Percentiles rank a stretch among this genome's conserved stretches.
phyloP scores from a whole-genome alignment of 75 land plant species.

The Picea glauca region DNA sequence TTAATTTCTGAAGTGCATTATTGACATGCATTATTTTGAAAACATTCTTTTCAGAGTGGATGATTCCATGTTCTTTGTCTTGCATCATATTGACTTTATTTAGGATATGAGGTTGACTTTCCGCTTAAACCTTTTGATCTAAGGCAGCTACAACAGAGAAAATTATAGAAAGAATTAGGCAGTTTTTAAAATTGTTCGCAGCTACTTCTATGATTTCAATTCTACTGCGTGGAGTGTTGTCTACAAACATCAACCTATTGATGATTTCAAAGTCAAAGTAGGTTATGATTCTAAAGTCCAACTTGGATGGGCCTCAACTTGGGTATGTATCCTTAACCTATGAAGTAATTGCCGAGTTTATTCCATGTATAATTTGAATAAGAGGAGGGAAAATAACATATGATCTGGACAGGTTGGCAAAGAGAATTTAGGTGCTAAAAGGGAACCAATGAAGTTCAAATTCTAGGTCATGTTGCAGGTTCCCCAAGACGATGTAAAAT shows the following conservation, averaged over 20 bases:
- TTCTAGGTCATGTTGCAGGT: slow-evolving; percentile 94
- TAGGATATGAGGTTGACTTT: neutral
- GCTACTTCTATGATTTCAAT: slow-evolving; percentile 80
- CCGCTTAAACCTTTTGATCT: neutral
- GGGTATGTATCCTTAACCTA: slow-evolving; percentile 51
- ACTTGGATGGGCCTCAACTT: slow-evolving; percentile 83
- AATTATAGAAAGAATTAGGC: neutral
- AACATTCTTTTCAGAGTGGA: neutral
- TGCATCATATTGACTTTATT: neutral
- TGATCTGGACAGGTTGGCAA: slow-evolving; percentile 50
- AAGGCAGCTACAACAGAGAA: no score
- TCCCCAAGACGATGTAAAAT: slow-evolving; percentile 66
- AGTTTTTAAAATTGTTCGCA: slow-evolving; percentile 16
- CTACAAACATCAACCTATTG: slow-evolving; percentile 67
- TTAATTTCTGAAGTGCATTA: neutral
- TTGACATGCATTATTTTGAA: no score
- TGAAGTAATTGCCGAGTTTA: neutral
- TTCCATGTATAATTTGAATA: neutral
- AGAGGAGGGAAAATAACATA: neutral
- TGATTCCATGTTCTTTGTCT: neutral
- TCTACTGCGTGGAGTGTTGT: slow-evolving; percentile 78
- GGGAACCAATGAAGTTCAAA: slow-evolving; percentile 86
- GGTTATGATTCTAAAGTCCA: slow-evolving; percentile 87
- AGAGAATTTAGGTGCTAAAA: slow-evolving; percentile 73
- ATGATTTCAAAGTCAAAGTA: slow-evolving; percentile 70